Conservation (phyloP, 2,329 filamentous ascomycete genomes). For the Byssoonygena ceratinophila region DNA sequence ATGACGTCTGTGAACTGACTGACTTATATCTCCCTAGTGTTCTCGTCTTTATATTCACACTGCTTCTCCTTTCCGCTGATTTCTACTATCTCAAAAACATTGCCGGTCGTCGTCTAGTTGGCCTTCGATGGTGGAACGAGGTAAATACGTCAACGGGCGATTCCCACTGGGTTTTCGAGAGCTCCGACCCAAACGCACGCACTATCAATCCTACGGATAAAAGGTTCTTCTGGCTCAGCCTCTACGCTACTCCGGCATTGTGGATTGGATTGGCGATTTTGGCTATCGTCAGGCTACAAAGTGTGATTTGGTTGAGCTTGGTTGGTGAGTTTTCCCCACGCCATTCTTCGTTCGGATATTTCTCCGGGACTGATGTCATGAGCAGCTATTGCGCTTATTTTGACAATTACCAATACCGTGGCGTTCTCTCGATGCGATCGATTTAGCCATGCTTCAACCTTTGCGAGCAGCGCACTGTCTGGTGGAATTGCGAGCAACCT, state of each 20-base stretch:
- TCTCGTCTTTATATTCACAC: constrained; percentile 43
- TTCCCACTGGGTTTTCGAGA: constrained; percentile 44
- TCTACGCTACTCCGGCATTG: constrained; percentile 39
- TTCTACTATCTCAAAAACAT: constrained; percentile 47
- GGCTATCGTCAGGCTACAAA: constrained; percentile 38
- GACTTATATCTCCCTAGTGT: constrained; percentile 25
- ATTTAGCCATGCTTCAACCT: constrained; percentile 48
- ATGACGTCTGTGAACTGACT: neutral
- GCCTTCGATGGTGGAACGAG: constrained; percentile 45
- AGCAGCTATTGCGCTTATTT: constrained; percentile 39
- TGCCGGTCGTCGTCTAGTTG: constrained; percentile 42
- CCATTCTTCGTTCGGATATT: no score
- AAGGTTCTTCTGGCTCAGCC: constrained; percentile 43
- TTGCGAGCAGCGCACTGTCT: constrained; percentile 46
- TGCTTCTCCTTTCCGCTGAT: constrained; percentile 42
- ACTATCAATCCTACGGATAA: constrained; percentile 40
- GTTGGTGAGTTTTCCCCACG: constrained; percentile 41
- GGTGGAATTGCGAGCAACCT: constrained; percentile 46
- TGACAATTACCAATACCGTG: constrained; percentile 44
- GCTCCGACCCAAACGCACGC: constrained; percentile 36
- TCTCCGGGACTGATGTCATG: neutral
- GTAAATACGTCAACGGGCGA: constrained; percentile 40
- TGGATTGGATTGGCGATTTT: constrained; percentile 41
- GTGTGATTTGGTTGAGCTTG: constrained; percentile 42
- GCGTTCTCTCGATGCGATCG: constrained; percentile 44